Evolutionary conservation across 2,329 filamentous ascomycete species (phyloP).

Genomic region (Pseudogymnoascus sp.): DNA sequence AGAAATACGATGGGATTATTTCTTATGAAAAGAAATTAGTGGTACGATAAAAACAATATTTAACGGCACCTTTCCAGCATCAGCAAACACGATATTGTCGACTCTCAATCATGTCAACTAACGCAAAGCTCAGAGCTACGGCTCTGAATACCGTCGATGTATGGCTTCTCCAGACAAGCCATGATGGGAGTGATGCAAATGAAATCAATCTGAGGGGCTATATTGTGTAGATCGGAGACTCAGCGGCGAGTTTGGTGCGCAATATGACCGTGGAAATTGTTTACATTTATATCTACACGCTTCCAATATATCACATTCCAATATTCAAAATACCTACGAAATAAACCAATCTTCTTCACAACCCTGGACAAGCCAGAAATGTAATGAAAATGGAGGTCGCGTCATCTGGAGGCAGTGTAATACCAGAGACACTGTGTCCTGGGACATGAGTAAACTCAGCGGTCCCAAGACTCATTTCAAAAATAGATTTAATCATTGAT

Average conservation of each 20-base stretch:
- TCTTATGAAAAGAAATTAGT: not conserved
- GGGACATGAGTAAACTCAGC: constrained; percentile 66
- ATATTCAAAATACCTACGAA: not conserved
- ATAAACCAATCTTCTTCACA: constrained; percentile 46
- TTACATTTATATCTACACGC: not conserved
- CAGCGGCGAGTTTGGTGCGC: not conserved
- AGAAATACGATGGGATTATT: not conserved
- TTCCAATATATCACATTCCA: not conserved
- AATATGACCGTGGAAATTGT: not conserved
- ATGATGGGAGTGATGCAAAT: not conserved
- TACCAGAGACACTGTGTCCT: constrained; percentile 64
- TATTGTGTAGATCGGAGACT: not conserved
- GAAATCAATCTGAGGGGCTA: not conserved
- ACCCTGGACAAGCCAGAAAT: constrained; percentile 41
- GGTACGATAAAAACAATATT: not conserved
- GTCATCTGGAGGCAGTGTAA: constrained; percentile 67
- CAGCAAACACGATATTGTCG: not conserved
- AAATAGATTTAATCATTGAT: constrained; percentile 80
- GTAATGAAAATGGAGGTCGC: constrained; percentile 57
- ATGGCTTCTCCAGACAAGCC: constrained; percentile 3
- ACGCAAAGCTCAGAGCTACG: constrained; percentile 9
- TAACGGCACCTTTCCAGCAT: not conserved
- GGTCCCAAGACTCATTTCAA: constrained; percentile 47
- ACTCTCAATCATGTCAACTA: constrained; percentile 9
- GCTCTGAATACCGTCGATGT: constrained; percentile 17